These are phyloP conservation scores for Termitomyces sp. DNA, from an alignment of 768 basidiomycete species.

Conservation along the genomic window DNA sequence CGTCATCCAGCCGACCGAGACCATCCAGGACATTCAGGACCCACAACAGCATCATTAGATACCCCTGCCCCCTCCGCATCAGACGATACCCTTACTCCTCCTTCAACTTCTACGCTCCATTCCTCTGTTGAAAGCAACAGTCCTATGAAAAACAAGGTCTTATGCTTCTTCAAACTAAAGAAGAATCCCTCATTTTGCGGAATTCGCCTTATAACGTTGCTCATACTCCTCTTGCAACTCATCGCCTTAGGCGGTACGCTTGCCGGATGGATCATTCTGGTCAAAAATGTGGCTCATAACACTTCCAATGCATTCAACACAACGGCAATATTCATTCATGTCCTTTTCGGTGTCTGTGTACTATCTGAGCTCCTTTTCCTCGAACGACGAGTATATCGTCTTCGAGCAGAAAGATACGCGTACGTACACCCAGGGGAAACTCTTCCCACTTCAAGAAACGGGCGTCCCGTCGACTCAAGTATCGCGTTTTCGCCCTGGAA, in stretches of 20 bases:
- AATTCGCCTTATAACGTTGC: constrained; percentile 43
- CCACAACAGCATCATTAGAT: constrained; percentile 15
- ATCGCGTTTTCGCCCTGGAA: constrained; percentile 68
- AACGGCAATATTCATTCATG: constrained; percentile 56
- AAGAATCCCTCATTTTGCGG: constrained; percentile 40
- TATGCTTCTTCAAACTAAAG: constrained; percentile 40
- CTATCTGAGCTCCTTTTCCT: constrained; percentile 59
- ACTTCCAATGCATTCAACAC: constrained; percentile 15
- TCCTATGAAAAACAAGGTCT: constrained; percentile 32
- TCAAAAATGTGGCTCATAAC: constrained; percentile 19
- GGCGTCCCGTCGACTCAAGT: constrained; percentile 21
- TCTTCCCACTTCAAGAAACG: constrained; percentile 39
- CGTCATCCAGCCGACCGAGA: constrained; percentile 50
- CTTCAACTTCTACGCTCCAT: constrained; percentile 20
- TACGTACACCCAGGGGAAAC: constrained; percentile 59
- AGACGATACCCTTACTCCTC: constrained; percentile 18
- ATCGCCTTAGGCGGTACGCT: constrained; percentile 45
- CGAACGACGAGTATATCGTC: constrained; percentile 60
- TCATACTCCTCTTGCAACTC: constrained; percentile 40
- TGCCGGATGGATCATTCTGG: constrained; percentile 53
- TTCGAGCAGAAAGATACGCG: constrained; percentile 66
- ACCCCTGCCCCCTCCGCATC: constrained; percentile 13
- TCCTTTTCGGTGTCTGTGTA: constrained; percentile 52
- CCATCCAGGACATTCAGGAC: constrained; percentile 16
- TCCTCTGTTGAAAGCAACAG: constrained; percentile 16